Percentiles rank a stretch among this genome's conserved stretches.
Evolutionary conservation across 139 green algal species (phyloP).

Genomic region (Chlamydomonas schloesseri): DNA sequence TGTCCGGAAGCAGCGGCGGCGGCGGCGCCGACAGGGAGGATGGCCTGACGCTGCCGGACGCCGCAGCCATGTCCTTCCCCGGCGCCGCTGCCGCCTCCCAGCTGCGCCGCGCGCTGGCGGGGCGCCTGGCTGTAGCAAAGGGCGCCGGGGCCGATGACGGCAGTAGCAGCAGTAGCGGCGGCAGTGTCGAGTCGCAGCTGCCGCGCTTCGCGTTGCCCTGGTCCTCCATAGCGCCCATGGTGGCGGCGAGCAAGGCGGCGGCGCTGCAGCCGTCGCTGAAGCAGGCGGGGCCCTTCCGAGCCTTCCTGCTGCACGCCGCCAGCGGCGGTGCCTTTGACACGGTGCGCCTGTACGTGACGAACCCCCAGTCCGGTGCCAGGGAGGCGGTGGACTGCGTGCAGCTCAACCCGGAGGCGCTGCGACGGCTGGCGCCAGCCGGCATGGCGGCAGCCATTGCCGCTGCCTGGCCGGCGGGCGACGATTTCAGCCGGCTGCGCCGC

Average conservation of each 20-base stretch:
- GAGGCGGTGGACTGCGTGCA: conserved; percentile 19
- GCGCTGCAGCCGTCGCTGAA: neutral
- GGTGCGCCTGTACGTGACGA: neutral
- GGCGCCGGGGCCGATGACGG: neutral
- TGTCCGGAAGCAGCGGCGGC: no score
- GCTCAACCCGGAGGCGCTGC: neutral
- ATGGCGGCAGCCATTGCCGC: neutral
- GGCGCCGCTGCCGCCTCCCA: neutral
- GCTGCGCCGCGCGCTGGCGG: neutral
- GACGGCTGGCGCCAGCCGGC: neutral
- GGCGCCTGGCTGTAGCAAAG: neutral
- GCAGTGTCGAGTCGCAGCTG: neutral
- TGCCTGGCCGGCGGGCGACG: neutral
- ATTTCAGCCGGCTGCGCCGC: neutral
- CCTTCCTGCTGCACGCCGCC: conserved; percentile 14
- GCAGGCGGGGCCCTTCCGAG: neutral
- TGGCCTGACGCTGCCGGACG: neutral
- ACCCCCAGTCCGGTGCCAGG: neutral
- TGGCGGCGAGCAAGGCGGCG: neutral
- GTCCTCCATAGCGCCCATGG: neutral
- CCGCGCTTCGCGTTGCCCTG: neutral
- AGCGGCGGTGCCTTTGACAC: neutral
- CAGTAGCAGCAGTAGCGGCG: no score
- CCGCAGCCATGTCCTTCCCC: neutral
- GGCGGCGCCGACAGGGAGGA: no score